phyloP scores from a whole-genome alignment of 1,284 basidiomycete genomes.

The Agroathelia rolfsii region DNA sequence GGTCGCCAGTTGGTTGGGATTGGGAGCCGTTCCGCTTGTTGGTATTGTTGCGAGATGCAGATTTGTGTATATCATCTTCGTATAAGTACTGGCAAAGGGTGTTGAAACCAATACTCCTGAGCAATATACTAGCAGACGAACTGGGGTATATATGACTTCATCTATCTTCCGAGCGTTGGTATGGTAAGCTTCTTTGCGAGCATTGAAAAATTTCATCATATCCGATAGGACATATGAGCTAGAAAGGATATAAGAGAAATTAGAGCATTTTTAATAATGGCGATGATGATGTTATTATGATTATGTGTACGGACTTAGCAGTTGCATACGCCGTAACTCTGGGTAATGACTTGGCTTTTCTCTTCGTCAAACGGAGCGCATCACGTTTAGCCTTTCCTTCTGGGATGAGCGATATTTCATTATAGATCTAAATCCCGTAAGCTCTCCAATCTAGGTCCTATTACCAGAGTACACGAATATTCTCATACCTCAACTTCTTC shows the following conservation, averaged over 20 bases:
- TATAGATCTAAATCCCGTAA: constrained; percentile 54
- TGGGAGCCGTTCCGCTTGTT: constrained; percentile 17
- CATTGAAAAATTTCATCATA: constrained; percentile 81
- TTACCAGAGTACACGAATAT: constrained; percentile 9
- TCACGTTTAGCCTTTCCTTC: constrained; percentile 90
- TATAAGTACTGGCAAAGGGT: no score
- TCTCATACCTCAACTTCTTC: constrained; percentile 63
- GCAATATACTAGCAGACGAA: no score
- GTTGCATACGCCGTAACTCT: constrained; percentile 94
- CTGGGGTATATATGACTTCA: constrained; percentile 77
- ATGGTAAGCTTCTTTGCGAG: constrained; percentile 71
- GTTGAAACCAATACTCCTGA: no score
- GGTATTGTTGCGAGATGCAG: constrained; percentile 18
- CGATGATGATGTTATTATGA: no score
- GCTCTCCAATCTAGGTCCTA: constrained; percentile 6
- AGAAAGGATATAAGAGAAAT: constrained; percentile 6
- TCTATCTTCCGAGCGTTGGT: constrained; percentile 77
- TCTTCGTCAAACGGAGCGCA: constrained; percentile 83
- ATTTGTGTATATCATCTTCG: constrained; percentile 25
- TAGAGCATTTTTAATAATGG: no score
- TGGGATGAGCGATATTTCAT: constrained; percentile 86
- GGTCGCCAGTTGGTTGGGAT: constrained; percentile 42
- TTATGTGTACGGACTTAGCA: constrained; percentile 52
- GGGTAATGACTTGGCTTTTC: constrained; percentile 89
- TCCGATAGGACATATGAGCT: constrained; percentile 86